Evolutionary conservation across 768 basidiomycete genomes (phyloP), one percentile per base, ranked within the genome.

Genomic region (Hemileccinum impolitum): DNA sequence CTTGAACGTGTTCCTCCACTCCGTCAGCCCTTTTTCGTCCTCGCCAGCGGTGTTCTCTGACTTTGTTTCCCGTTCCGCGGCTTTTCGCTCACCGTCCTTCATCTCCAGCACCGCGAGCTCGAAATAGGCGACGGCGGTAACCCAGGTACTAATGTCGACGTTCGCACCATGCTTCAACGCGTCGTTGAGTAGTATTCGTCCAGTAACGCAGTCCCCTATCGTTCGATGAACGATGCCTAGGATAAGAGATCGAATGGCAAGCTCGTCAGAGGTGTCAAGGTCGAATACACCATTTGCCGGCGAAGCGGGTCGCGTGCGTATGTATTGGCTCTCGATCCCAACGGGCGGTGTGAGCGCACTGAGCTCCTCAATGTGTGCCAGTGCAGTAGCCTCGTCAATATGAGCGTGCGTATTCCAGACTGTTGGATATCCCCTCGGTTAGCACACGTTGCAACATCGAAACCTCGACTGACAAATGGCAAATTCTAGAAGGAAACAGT

Each of bases 321-420:
- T 66, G 54, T 65, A 60, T 32, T 62, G 66, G 32, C 60, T 65
- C 51, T 58, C 57, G 38, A 76, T 65, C 9, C 31, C 54, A 11
- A 74, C 56, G 1, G 69, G 65, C 0, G 85, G 85, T 1, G 78
- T 72, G 19, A 87, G 63, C 1, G 68, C 54, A 13, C 71, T 57
- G 52, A 84, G 74, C 26, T 79, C 76, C n/a, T 67, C 55, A 46
- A 90, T 80, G 51, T 88, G 85, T 0, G 73, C 75, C 52, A 75
- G 60, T 0, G 86, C 85, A 12, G 80, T 73, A 2, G 65, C 64
- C 15, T 72, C 67, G 7, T 74, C 70, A 38, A 87, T 76, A 4
- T 85, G 79, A n/a, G 77, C 63, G 60, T 89, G 84, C 1, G 76
- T 83, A 59, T 90, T 91, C 88, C 89, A 90, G 67, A 90, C 87